Percentiles rank a stretch among this genome's conserved stretches.
phyloP scores from a whole-genome alignment of 345 rosid species.

The Anacardium occidentale region DNA sequence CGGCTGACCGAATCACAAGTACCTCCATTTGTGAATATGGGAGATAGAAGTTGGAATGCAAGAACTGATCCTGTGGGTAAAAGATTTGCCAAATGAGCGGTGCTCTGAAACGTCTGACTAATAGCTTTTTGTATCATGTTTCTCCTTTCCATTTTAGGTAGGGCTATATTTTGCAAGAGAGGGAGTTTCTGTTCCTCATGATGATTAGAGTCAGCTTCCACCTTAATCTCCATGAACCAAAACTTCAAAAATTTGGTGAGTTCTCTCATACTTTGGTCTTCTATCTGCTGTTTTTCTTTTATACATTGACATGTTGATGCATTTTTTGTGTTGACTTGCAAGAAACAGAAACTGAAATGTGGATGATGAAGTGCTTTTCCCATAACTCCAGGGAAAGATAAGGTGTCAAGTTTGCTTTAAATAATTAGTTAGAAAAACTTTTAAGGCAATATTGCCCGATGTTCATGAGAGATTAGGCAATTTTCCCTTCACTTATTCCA shows the following conservation, averaged over 20 bases:
- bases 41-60: slow-evolving; percentile 82
- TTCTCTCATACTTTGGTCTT: background rate
- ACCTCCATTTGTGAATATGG: slow-evolving; percentile 77
- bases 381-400: background rate
- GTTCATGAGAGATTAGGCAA: too few relatives aligned
- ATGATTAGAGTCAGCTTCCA: slow-evolving; percentile 22
- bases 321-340: slow-evolving; percentile 51
- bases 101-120: slow-evolving; percentile 79
- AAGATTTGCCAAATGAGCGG: slow-evolving; percentile 84
- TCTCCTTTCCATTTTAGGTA: slow-evolving; percentile 42
- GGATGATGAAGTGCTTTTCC: background rate
- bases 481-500: too few relatives aligned
- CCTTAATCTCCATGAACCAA: slow-evolving; percentile 47
- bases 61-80: slow-evolving; percentile 93
- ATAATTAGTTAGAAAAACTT: background rate
- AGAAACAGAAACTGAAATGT: slow-evolving; percentile 44
- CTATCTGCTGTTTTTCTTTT: background rate
- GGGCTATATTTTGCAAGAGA: slow-evolving; percentile 37
- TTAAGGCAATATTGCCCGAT: background rate
- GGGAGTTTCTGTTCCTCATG: slow-evolving; percentile 39
- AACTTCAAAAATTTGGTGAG: background rate
- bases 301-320: background rate
- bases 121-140: slow-evolving; percentile 69
- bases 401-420: background rate
- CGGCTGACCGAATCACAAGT: slow-evolving; percentile 56